Base-by-base conservation (phyloP, 805 yeast genomes). In the Lipomyces orientalis region DNA sequence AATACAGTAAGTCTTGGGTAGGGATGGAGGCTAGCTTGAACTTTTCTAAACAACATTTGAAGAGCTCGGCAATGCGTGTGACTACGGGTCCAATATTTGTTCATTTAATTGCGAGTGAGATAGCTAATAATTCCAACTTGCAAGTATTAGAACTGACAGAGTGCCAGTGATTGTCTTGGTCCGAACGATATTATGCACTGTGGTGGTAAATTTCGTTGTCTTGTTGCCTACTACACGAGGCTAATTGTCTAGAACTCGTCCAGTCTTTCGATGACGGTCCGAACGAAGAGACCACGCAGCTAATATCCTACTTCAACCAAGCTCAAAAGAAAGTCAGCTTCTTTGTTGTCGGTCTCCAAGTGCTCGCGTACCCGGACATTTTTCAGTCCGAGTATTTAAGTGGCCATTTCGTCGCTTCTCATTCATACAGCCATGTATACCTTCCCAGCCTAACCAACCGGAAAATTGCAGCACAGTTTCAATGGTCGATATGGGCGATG, bases 401-500 rank as follows among this genome's bases (percentile, higher is more conserved):
- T 43, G 97, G 97, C 14, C 97, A 94, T 77, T 79, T 93, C 34
- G 79, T 93, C 75, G 98, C 91, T 1, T 85, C 93, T 0, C 98
- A 93, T 76, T 91, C 98, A 0, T 93, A 97, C 97, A 87, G 93
- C 0, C 98, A 93, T 79, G 87, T 87, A 66, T 90, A 89, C 74
- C 83, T 93, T 68, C 97, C 98, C 1, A 78, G 88, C 0, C 81
- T 93, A 66, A 78, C 87, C 25, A 92, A 92, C 76, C 95, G 91
- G 78, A 85, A 91, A 69, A 87, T 93, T 22, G 87, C 90, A 64
- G 97, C 98, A 0, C 97, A 93, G 76, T 79, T 93, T 51, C 89
- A 94, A 78, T 93, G 98, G 98, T 89, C 96, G 0, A 87, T 93
- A 46, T 93, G 98, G 98, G 97, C 97, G 4, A 91, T 93, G 93